Evolutionary conservation across 2,329 filamentous ascomycete species (phyloP).

Genomic region (Pseudogymnoascus sp.): DNA sequence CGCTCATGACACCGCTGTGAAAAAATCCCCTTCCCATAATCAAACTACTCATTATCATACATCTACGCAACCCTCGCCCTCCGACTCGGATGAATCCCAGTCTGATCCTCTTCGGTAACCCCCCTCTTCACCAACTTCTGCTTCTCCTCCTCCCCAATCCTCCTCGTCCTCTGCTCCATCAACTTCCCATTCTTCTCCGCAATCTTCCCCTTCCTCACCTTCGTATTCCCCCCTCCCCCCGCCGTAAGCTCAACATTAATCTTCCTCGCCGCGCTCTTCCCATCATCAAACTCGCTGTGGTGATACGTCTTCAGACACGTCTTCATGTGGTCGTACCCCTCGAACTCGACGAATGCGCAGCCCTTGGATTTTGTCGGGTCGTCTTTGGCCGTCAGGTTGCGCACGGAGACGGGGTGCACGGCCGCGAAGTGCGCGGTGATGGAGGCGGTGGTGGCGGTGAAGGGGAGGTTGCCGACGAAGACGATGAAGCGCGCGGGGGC

Average conservation of each 20-base stretch:
- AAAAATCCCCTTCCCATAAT: background rate
- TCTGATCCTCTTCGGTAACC: background rate
- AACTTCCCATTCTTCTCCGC: slow-evolving; percentile 79
- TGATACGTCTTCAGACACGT: slow-evolving; percentile 87
- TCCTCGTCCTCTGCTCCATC: slow-evolving; percentile 51
- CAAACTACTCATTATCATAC: background rate
- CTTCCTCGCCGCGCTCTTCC: slow-evolving; percentile 48
- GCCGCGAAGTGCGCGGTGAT: slow-evolving; percentile 71
- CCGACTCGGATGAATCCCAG: slow-evolving; percentile 9
- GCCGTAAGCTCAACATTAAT: slow-evolving; percentile 94
- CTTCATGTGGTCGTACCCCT: slow-evolving; percentile 80
- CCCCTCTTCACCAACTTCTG: slow-evolving; percentile 20
- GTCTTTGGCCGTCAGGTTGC: slow-evolving; percentile 61
- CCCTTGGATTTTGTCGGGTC: slow-evolving; percentile 59
- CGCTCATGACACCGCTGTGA: background rate
- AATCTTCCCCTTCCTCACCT: slow-evolving; percentile 66
- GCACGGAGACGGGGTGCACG: slow-evolving; percentile 60
- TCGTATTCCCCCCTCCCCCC: slow-evolving; percentile 75
- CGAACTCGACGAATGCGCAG: slow-evolving; percentile 84
- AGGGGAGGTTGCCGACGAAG: slow-evolving; percentile 85
- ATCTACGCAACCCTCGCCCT: slow-evolving; percentile 1
- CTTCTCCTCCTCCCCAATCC: slow-evolving; percentile 24
- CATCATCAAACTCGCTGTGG: slow-evolving; percentile 65
- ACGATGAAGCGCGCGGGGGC: slow-evolving; percentile 55
- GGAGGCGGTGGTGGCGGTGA: slow-evolving; percentile 61